Conservation (phyloP, 306 rosid species). For the Morella rubra region DNA sequence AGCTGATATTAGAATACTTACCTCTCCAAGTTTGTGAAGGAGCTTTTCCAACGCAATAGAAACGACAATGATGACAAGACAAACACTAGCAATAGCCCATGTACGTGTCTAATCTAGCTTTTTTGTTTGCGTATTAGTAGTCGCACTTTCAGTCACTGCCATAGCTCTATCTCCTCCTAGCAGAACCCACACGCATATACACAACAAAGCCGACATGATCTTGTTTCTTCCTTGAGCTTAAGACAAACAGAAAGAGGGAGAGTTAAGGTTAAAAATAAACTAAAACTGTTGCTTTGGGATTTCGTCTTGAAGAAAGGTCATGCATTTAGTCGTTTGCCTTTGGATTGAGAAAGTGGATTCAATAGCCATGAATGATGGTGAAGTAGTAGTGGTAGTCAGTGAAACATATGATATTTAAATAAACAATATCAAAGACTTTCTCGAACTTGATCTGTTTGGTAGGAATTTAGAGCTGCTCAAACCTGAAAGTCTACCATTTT, state of each 20-base stretch:
- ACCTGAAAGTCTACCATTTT: too few relatives aligned
- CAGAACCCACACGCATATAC: slow-evolving; percentile 23
- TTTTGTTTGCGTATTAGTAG: slow-evolving; percentile 31
- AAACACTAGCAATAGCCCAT: slow-evolving; percentile 90
- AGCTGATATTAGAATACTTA: too few relatives aligned
- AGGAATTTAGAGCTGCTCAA: too few relatives aligned
- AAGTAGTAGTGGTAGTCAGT: too few relatives aligned
- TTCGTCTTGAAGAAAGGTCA: neutral
- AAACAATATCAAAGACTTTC: too few relatives aligned
- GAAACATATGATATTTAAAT: too few relatives aligned
- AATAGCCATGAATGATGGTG: too few relatives aligned
- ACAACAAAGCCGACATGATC: slow-evolving; percentile 11
- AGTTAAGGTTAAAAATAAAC: neutral
- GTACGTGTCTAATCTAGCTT: slow-evolving; percentile 84
- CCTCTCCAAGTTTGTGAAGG: slow-evolving; percentile 77
- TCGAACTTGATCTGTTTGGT: too few relatives aligned
- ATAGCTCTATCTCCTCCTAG: slow-evolving; percentile 26
- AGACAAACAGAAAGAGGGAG: slow-evolving; percentile 4
- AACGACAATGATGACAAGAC: slow-evolving; percentile 68
- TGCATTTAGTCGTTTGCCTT: too few relatives aligned
- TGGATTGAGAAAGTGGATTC: too few relatives aligned
- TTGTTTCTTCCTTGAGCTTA: neutral
- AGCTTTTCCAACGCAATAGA: slow-evolving; percentile 57
- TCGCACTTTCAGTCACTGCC: slow-evolving; percentile 52
- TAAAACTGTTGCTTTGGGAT: too few relatives aligned